Base-by-base conservation (phyloP, 345 rosid genomes). In the Erucastrum elatum region DNA sequence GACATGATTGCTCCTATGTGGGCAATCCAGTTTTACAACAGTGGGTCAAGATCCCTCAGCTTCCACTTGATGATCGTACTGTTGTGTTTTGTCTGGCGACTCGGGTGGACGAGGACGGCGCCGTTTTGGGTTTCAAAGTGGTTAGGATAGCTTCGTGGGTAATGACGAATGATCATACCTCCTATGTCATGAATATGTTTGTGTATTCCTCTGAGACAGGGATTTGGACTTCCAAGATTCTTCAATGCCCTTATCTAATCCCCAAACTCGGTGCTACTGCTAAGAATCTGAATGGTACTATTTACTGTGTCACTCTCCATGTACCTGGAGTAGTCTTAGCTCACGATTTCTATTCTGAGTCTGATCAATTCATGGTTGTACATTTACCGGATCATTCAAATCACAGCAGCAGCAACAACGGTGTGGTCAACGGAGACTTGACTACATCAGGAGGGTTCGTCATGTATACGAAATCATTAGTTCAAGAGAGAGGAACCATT, bases 141-240 rank as follows among this genome's bases (percentile, higher is more conserved):
- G 11, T 55, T 55, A 55, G 21, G 27, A 4, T 17, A 8, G 27
- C 27, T 53, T 16, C 26, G 17, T 6, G 1, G 8, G 26, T 17
- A 16, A 7, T 7, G 12, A 17, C 2, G 12, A 56, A 15, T 56
- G 11, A 4, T 15, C 55, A 4, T 56, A 1, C 2, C 61, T 56
- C 27, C 27, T 16, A 17, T 16, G 16, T 4, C 25, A 17, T 17
- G 5, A 2, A 21, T 17, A 7, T 56, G 27, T 56, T 21, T 56
- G 61, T 56, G 61, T 56, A 56, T 56, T 17, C 61, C 12, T 56
- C 61, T 56, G 61, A 56, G 26, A 55, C 60, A 55, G 60, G 60
- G 27, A 17, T 55, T 6, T 55, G 60, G 60, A 16, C 61, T 56
- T 3, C 2, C 27, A 3, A 56, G 61, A 56, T 17, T 3, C 11